These are phyloP conservation scores for Pueraria montana DNA, from an alignment of 306 rosid species.

Conservation along the genomic window DNA sequence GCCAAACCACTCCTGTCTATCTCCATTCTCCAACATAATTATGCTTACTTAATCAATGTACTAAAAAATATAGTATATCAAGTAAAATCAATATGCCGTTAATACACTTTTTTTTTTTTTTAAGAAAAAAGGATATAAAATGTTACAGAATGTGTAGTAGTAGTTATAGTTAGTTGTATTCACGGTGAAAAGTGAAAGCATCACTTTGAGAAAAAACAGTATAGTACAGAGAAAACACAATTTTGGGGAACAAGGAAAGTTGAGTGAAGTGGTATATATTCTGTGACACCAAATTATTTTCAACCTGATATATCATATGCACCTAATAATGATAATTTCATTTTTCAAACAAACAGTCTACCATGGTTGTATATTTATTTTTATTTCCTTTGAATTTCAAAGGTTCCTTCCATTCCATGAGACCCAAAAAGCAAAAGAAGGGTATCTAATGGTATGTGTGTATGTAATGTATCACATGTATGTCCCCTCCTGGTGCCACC, in stretches of 20 bases:
- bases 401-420: no score
- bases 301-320: neutral
- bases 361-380: no score
- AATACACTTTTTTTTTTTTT: neutral
- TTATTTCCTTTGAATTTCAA: no score
- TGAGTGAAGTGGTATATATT: neutral
- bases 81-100: neutral
- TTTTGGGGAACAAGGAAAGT: neutral
- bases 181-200: neutral
- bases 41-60: neutral
- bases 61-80: neutral
- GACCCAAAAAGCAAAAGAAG: no score
- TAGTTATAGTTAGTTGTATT: neutral
- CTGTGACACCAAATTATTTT: neutral
- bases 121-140: neutral
- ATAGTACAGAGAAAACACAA: neutral
- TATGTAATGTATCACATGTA: neutral
- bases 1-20: neutral
- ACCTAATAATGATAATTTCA: no score
- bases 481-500: neutral
- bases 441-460: no score
- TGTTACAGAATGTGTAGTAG: neutral
- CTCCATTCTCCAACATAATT: neutral
- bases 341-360: no score
- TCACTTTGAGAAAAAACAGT: neutral